Percentiles rank a stretch among this genome's conserved stretches.
These are phyloP conservation scores for Stentor coeruleus DNA, from an alignment of 73 alveolate species.

Conservation along the genomic window DNA sequence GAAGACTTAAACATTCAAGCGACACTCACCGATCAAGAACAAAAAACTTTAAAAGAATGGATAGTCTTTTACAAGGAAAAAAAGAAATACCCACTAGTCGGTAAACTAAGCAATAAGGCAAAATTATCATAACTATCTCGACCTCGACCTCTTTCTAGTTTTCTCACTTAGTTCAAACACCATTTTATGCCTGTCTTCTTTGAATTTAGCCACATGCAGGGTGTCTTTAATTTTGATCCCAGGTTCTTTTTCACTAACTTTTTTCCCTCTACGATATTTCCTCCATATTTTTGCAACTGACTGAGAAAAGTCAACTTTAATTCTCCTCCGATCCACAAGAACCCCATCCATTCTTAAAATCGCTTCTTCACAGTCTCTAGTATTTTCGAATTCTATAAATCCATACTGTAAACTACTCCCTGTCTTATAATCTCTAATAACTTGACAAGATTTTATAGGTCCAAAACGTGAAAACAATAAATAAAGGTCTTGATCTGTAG, in stretches of 20 bases:
- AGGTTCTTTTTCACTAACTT: conserved; percentile 44
- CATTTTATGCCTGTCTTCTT: background rate
- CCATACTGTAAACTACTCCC: conserved; percentile 98
- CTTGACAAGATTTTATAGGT: conserved; percentile 88
- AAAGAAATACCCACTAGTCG: background rate
- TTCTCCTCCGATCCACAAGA: conserved; percentile 87
- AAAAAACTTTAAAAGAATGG: background rate
- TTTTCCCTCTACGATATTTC: conserved; percentile 39
- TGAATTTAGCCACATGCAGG: background rate
- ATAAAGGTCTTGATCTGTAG: conserved; percentile 86
- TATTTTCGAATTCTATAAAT: conserved; percentile 96
- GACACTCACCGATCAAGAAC: background rate
- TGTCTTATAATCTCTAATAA: conserved; percentile 98
- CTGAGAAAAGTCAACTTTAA: conserved; percentile 94
- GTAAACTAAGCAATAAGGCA: background rate
- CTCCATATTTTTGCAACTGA: conserved; percentile 82
- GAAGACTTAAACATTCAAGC: background rate
- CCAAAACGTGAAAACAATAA: conserved; percentile 92
- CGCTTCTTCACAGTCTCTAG: conserved; percentile 95
- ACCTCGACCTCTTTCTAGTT: conserved; percentile 2
- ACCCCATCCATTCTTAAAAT: conserved; percentile 90
- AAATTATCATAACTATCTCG: conserved; percentile 17
- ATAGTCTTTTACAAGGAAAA: background rate
- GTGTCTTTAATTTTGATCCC: conserved; percentile 1
- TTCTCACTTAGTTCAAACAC: conserved; percentile 1